Base-by-base conservation (phyloP, 805 yeast genomes). In the Starmera quercuum region DNA sequence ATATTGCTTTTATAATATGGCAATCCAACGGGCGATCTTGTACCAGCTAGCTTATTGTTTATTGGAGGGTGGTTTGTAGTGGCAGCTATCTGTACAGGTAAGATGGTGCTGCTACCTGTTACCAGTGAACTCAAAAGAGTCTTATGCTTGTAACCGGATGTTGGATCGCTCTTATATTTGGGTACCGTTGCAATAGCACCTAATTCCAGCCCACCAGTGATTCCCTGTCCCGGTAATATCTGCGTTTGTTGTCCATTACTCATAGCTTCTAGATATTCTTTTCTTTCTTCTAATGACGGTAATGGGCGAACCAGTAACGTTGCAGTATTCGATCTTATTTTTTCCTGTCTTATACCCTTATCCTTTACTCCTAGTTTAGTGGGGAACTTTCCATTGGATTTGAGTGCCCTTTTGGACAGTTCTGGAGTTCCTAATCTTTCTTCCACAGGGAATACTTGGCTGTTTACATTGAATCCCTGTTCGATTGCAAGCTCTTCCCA, bases 401-500 rank as follows among this genome's bases (percentile, higher is more conserved):
- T n/a, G n/a, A n/a, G n/a, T n/a, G n/a, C n/a, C n/a, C n/a, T n/a
- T n/a, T n/a, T n/a, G 41, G 45, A 24, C 42, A 23, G 13, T 32
- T 32, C 17, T 8, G 34, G 25, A 36, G 31, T 15, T 20, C 31
- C 18, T 32, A 31, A 32, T 33, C 40, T 44, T 26, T 37, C 38
- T 7, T 41, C 48, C 9, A 41, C 46, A 17, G 50, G 49, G 36
- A 55, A 61, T 3, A 71, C 75, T 20, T 69, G 63, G 35, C 68
- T 71, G 28, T 57, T 58, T 18, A 64, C 63, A 1, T 66, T 61
- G 32, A 68, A 65, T 1, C 68, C 68, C 39, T 68, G 68, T 14
- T 55, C 58, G 25, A 49, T 53, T 1, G 66, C 66, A 4, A 54
- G 44, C 4, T 55, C 56, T 40, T 72, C 78, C 75, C 76, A 75